Evolutionary conservation across 768 basidiomycete species (phyloP).

Genomic region (Amanita rubescens): DNA sequence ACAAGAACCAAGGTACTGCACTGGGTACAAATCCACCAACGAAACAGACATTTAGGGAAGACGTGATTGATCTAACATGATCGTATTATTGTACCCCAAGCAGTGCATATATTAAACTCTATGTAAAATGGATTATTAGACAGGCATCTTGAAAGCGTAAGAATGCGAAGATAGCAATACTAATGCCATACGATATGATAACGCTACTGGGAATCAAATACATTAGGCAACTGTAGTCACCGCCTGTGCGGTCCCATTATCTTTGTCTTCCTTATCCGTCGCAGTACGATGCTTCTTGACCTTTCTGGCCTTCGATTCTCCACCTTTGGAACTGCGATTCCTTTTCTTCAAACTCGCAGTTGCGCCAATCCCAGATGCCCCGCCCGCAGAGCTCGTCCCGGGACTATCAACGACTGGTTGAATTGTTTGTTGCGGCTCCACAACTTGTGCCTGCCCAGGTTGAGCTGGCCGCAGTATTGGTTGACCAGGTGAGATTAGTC

Average conservation of each 20-base stretch:
- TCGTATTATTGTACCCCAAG: not conserved
- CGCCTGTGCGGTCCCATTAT: not conserved
- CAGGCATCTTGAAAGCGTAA: too few species aligned
- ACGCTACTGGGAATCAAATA: not conserved
- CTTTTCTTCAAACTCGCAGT: conserved; percentile 20
- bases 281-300: conserved; percentile 13
- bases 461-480: conserved; percentile 9
- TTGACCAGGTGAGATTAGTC: conserved; percentile 11
- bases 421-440: conserved; percentile 3
- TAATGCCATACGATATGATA: too few species aligned
- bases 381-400: too few species aligned
- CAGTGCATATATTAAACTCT: not conserved
- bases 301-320: conserved; percentile 26
- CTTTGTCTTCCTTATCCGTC: conserved; percentile 15
- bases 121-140: not conserved
- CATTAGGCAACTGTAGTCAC: too few species aligned
- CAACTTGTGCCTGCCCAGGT: conserved; percentile 15
- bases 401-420: not conserved
- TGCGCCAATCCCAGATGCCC: conserved; percentile 8
- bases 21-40: not conserved
- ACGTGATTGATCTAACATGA: conserved; percentile 1
- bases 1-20: not conserved
- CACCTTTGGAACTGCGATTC: conserved; percentile 20
- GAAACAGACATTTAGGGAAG: not conserved
- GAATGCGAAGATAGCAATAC: too few species aligned